These are phyloP conservation scores for Talaromyces borbonicus DNA, from an alignment of 495 filamentous ascomycete species.

Conservation along the genomic window DNA sequence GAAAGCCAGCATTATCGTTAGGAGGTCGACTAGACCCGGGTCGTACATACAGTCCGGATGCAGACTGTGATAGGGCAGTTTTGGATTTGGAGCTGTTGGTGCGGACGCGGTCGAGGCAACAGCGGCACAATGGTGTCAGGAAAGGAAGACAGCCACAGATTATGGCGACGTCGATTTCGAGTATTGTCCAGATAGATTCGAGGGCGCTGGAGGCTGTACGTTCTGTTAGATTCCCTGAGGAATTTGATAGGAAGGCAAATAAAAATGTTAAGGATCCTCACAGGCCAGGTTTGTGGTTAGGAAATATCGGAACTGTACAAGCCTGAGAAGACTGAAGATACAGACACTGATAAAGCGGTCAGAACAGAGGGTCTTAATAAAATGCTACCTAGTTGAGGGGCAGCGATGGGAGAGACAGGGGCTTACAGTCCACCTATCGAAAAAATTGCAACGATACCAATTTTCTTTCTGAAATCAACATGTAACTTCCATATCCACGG, in stretches of 20 bases:
- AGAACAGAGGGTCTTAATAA: background rate
- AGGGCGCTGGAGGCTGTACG: slow-evolving; percentile 17
- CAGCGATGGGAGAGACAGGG: background rate
- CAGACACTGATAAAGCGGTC: slow-evolving; percentile 14
- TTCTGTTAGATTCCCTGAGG: background rate
- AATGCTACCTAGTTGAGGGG: background rate
- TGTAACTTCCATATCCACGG: slow-evolving; percentile 21
- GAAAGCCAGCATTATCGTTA: background rate
- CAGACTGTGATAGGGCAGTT: background rate
- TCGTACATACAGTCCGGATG: background rate
- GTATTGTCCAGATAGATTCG: slow-evolving; percentile 40
- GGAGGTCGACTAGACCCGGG: background rate
- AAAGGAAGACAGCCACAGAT: slow-evolving; percentile 38
- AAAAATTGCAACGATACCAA: slow-evolving; percentile 22
- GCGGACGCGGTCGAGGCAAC: slow-evolving; percentile 6
- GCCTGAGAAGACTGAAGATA: slow-evolving; percentile 18
- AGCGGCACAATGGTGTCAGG: slow-evolving; percentile 16
- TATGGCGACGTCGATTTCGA: slow-evolving; percentile 41
- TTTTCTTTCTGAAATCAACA: slow-evolving; percentile 16
- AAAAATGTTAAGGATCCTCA: slow-evolving; percentile 6
- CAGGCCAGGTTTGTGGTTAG: slow-evolving; percentile 14
- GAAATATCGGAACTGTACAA: slow-evolving; percentile 14
- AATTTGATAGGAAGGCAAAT: background rate
- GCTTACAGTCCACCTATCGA: slow-evolving; percentile 20
- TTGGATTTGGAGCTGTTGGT: background rate